phyloP scores from a whole-genome alignment of 1,139 yeast species.

The Magnusiomyces suaveolens region DNA sequence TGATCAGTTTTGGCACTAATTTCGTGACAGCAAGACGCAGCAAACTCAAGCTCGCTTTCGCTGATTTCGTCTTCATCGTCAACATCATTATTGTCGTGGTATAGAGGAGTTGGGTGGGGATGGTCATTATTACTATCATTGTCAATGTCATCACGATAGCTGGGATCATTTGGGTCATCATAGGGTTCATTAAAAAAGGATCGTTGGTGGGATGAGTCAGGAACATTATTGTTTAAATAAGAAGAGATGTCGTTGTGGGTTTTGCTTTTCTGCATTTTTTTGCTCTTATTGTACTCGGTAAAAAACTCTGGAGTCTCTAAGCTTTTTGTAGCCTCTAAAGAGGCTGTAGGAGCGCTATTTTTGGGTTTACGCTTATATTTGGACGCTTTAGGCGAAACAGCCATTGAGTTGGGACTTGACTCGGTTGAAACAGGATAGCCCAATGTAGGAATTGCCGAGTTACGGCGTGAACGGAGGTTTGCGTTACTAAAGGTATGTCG shows the following conservation, averaged over 20 bases:
- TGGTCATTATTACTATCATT: neutral
- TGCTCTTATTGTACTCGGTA: neutral
- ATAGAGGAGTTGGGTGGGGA: neutral
- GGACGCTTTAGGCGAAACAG: neutral
- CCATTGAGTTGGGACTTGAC: neutral
- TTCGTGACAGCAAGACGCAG: conserved; percentile 30
- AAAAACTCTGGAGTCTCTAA: neutral
- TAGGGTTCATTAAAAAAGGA: neutral
- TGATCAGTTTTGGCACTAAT: conserved; percentile 32
- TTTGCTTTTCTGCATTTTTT: neutral
- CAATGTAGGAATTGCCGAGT: neutral
- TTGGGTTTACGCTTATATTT: neutral
- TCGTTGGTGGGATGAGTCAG: neutral
- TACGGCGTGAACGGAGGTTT: neutral
- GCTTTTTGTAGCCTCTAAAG: neutral
- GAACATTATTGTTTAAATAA: neutral
- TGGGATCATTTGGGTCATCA: neutral
- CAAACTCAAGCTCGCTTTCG: conserved; percentile 14
- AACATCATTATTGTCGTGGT: conserved; percentile 16
- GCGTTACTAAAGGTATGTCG: neutral
- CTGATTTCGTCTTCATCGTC: conserved; percentile 18
- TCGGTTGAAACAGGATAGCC: neutral
- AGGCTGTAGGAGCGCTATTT: neutral
- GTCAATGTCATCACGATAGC: neutral
- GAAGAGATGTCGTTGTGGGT: neutral